Conservation (phyloP, 805 yeast species). For the Dipodascus geniculatus region DNA sequence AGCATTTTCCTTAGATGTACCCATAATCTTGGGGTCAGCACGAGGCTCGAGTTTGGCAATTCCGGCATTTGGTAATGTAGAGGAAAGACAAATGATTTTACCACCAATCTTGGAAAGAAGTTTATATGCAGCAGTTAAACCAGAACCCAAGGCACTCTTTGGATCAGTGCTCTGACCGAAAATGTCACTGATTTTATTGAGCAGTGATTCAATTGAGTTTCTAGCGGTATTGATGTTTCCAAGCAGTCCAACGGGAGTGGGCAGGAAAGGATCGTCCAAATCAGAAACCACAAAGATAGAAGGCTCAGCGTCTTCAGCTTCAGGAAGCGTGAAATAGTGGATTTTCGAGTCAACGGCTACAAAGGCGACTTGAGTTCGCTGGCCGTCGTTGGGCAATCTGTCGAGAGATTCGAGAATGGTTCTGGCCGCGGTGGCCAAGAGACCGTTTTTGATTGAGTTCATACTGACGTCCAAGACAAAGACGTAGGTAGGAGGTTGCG, state of each 20-base stretch:
- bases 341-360: conserved; percentile 80
- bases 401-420: conserved; percentile 81
- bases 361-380: conserved; percentile 73
- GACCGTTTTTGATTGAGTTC: conserved; percentile 65
- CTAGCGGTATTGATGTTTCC: conserved; percentile 64
- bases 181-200: conserved; percentile 55
- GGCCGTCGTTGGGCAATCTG: conserved; percentile 74
- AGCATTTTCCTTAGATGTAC: conserved; percentile 75
- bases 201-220: conserved; percentile 60
- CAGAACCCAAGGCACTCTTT: conserved; percentile 76
- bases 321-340: conserved; percentile 69
- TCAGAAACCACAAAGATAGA: conserved; percentile 81
- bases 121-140: conserved; percentile 75
- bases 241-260: conserved; percentile 71
- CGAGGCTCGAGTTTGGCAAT: conserved; percentile 69
- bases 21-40: conserved; percentile 64
- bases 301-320: conserved; percentile 37
- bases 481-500: conserved; percentile 82
- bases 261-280: conserved; percentile 82
- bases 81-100: conserved; percentile 67
- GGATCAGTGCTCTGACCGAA: conserved; percentile 49
- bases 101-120: conserved; percentile 76
- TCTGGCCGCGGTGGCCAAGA: conserved; percentile 80
- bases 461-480: conserved; percentile 82
- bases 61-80: conserved; percentile 77